Evolutionary conservation across 768 basidiomycete genomes (phyloP), one percentile per base, ranked within the genome.

Genomic region (Suillus lakei): DNA sequence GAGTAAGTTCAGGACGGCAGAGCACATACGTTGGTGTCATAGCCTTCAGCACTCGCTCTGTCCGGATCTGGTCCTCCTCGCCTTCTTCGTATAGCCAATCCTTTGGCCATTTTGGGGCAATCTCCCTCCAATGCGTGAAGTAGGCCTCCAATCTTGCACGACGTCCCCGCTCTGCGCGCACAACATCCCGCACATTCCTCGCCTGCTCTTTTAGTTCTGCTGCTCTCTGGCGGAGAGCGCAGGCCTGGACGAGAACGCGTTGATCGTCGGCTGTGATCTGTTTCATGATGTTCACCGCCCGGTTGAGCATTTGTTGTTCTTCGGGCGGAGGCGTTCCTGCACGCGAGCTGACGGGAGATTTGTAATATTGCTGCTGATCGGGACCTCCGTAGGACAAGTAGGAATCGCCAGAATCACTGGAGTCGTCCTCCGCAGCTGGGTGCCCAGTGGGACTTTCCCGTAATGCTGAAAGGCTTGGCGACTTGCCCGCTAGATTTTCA

Each of bases 91-190:
- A 74, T 28, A 76, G 8, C 76, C 76, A 76, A 26, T 64, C 16
- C 26, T 66, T 70, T 48, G 70, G 68, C 74, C 77, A 75, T 3
- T 6, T 46, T 2, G 69, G 68, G 6, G 68, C 67, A 8, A 66
- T 71, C 39, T 78, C 66, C 23, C 68, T 67, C 75, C 77, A 78
- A 41, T 78, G 70, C 30, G 67, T 66, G 50, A 72, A 78, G 34
- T 67, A 77, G 8, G 64, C 34, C 28, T 77, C 71, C 69, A 78
- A 71, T 21, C 75, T 64, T 50, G 68, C 72, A 61, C 73, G 64
- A 10, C 75, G 66, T 7, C 67, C 73, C 32, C 21, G 62, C 64
- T 77, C 73, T 1, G 68, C 72, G 44, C 69, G 69, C 2, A 68
- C 66, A 6, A 72, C 65, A 2, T 71, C 70, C 12, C 77, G 72